These are phyloP conservation scores for Trichoderma lentiforme DNA, from an alignment of 2,329 filamentous ascomycete species.

Conservation along the genomic window DNA sequence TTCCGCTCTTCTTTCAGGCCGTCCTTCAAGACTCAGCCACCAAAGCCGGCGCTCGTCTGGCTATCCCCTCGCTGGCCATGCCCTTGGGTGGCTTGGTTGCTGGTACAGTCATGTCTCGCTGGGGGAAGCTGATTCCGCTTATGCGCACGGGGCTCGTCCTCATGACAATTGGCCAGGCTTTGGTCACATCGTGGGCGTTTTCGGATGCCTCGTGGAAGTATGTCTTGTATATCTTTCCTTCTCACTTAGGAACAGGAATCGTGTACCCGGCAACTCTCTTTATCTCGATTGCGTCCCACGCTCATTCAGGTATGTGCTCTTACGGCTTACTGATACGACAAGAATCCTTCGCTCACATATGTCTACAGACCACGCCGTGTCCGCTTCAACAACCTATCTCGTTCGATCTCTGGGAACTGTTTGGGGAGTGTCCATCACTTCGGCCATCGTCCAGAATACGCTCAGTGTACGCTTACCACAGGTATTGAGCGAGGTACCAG, in stretches of 20 bases:
- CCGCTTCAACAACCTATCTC: slow-evolving; percentile 60
- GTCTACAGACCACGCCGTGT: slow-evolving; percentile 54
- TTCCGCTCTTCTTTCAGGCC: slow-evolving; percentile 68
- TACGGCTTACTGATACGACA: neutral
- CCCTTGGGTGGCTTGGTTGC: slow-evolving; percentile 55
- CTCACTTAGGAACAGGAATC: slow-evolving; percentile 59
- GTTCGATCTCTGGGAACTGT: slow-evolving; percentile 61
- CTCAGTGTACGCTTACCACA: slow-evolving; percentile 52
- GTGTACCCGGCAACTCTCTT: slow-evolving; percentile 58
- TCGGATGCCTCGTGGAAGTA: slow-evolving; percentile 53
- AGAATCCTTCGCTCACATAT: neutral
- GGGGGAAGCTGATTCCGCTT: slow-evolving; percentile 49
- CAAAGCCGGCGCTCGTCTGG: slow-evolving; percentile 60
- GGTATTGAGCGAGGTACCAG: slow-evolving; percentile 51
- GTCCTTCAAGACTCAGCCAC: slow-evolving; percentile 63
- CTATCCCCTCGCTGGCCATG: slow-evolving; percentile 59
- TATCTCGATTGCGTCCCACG: slow-evolving; percentile 60
- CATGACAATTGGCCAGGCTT: slow-evolving; percentile 52
- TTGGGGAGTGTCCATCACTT: slow-evolving; percentile 62
- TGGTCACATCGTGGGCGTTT: slow-evolving; percentile 49
- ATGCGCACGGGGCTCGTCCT: slow-evolving; percentile 49
- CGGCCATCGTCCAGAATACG: slow-evolving; percentile 61
- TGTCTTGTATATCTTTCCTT: slow-evolving; percentile 54
- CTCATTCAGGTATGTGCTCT: slow-evolving; percentile 52
- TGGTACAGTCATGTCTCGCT: slow-evolving; percentile 57